Evolutionary conservation across 495 filamentous ascomycete species (phyloP), one percentile per base, ranked within the genome.

Genomic region (Jackrogersella minutella): DNA sequence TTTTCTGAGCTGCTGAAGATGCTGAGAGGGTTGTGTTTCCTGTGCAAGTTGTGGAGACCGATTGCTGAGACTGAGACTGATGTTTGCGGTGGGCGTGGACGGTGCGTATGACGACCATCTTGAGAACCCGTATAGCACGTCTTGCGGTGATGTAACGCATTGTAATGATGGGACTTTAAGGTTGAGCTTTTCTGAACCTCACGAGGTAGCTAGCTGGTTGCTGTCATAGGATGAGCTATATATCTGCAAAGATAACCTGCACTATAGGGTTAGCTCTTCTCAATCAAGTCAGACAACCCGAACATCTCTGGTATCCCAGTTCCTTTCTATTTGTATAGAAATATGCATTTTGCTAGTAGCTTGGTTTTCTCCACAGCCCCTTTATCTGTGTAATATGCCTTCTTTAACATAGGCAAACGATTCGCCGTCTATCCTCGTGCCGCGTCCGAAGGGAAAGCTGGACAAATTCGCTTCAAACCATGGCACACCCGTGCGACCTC

Each of bases 1-100:
- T 22, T 64, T 74, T 39, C 28, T 72, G 57, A 56, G 51, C 22
- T 22, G 41, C 55, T 69, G 41, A 64, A 1, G 28, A 3, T 19
- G 31, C 33, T 7, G 43, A n/a, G 4, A n/a, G 47, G 21, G 47
- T 16, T 19, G 36, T 37, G 10, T n/a, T 43, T 19, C 28, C 24
- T 26, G 43, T 8, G 43, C 14, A 8, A 2, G 56, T 11, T 13
- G 33, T n/a, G 6, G 26, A 14, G 14, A 43, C 22, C 4, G 5
- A 1, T 5, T 17, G 19, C 10, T 43, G 31, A 7, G 37, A 24
- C 10, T 19, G 31, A 19, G 40, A 10, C 14, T 44, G 30, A 4
- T 34, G 24, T 9, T 33, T 5, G 22, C 41, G 37, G 16, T 37
- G 56, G 2, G n/a, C 36, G 7, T 53, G 37, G 31, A 33, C 17